Evolutionary conservation across 108 stramenopile species (phyloP), one percentile per base, ranked within the genome.

Genomic region (Bacterosira constricta): DNA sequence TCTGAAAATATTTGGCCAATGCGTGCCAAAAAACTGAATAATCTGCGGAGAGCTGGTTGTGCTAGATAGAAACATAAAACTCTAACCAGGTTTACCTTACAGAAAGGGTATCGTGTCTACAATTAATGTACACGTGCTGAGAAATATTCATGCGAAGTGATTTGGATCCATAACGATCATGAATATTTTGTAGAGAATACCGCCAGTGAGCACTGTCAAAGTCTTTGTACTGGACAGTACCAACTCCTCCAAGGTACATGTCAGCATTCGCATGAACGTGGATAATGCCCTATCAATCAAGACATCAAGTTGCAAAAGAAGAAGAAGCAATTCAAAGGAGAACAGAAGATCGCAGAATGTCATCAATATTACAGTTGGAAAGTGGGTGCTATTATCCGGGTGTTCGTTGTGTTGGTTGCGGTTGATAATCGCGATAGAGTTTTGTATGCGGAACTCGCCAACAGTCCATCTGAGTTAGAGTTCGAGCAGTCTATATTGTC

Each of bases 351-450:
- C 26, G 59, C 79, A 35, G 76, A 79, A 29, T 38, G 50, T 49
- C 95, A 96, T 58, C 92, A 90, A 36, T 96, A 93, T 66, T 83
- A 83, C 76, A 82, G 72, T 13, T 77, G 86, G 80, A 85, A 80
- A 49, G 42, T 51, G 3, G 90, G 88, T 11, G 56, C 76, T 26
- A 63, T 77, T 23, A 62, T 29, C 8, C 51, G 0, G 71, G 82
- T 60, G 75, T 89, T 38, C 79, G 62, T 9, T 88, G 90, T 58
- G n/a, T n/a, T n/a, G n/a, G 83, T 86, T 12, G 47, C 73, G 17
- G 63, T 86, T 10, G 84, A 88, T 38, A 49, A 49, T 37, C 50
- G 71, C 9, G 78, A 83, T 44, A 85, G 80, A n/a, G 53, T 83
- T 20, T 52, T 68, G 9, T 85, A 77, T 60, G 54, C 87, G 35